A percentile compares a stretch with the other conserved stretches of the same genome.
Evolutionary conservation across 176 grass and related monocot species (phyloP).

Genomic region (Avena atlantica): DNA sequence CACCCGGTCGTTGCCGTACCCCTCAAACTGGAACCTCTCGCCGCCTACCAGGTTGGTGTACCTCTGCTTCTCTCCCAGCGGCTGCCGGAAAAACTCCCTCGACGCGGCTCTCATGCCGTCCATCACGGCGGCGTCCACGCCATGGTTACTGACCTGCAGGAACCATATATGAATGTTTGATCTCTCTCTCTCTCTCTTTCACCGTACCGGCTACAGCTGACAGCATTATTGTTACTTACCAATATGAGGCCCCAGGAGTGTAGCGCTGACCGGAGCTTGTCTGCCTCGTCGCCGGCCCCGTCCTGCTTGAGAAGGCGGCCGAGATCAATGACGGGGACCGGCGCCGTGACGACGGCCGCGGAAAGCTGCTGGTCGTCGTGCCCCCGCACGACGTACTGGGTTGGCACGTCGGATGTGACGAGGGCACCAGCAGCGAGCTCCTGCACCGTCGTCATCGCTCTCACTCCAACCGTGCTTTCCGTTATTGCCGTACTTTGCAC

Average conservation of each 20-base stretch:
- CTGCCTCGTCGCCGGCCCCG: slow-evolving; percentile 34
- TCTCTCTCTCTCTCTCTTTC: not conserved
- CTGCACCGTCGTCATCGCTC: slow-evolving; percentile 28
- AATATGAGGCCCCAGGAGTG: slow-evolving; percentile 63
- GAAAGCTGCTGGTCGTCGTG: not conserved
- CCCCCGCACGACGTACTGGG: slow-evolving; percentile 37
- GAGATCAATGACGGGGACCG: slow-evolving; percentile 52
- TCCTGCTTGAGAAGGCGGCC: slow-evolving; percentile 26
- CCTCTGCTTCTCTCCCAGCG: slow-evolving; percentile 48
- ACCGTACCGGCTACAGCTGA: not conserved
- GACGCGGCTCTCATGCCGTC: slow-evolving; percentile 42
- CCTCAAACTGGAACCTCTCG: slow-evolving; percentile 50
- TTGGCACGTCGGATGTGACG: slow-evolving; percentile 22
- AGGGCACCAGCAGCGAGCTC: slow-evolving; percentile 32
- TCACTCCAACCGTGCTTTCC: not conserved
- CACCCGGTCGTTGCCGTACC: slow-evolving; percentile 59
- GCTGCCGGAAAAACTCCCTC: slow-evolving; percentile 58
- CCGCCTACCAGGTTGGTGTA: slow-evolving; percentile 46
- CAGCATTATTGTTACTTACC: slow-evolving; percentile 20
- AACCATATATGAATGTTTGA: not conserved
- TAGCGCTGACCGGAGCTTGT: slow-evolving; percentile 50
- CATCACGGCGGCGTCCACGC: slow-evolving; percentile 42
- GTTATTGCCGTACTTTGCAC: not conserved
- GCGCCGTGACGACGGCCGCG: not conserved
- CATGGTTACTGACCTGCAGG: slow-evolving; percentile 52